These are phyloP conservation scores for Phytopythium aichiense DNA, from an alignment of 352 stramenopile genomes.

Conservation along the genomic window DNA sequence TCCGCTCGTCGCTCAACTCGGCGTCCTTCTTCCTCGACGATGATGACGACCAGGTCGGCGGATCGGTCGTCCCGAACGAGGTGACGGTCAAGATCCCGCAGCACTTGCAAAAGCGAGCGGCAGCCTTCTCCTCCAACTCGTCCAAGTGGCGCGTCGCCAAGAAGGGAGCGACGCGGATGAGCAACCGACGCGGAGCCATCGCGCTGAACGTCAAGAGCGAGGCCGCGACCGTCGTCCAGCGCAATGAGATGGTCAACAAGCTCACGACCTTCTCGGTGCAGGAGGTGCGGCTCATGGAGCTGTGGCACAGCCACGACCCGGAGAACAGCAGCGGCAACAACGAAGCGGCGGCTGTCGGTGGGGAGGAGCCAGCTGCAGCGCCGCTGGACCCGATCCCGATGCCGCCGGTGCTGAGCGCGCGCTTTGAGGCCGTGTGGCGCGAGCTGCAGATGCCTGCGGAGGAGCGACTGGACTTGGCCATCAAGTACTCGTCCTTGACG, in stretches of 20 bases:
- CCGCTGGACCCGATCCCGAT: slow-evolving; percentile 63
- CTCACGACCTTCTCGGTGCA: slow-evolving; percentile 43
- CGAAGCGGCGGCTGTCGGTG: slow-evolving; percentile 1
- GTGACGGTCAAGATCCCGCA: slow-evolving; percentile 38
- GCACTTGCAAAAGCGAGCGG: slow-evolving; percentile 11
- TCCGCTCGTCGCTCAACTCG: slow-evolving; percentile 62
- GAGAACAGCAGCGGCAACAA: slow-evolving; percentile 17
- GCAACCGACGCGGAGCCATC: slow-evolving; percentile 39
- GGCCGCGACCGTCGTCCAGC: slow-evolving; percentile 21
- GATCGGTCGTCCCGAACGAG: slow-evolving; percentile 27
- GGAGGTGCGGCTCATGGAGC: slow-evolving; percentile 60
- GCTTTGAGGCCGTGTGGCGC: slow-evolving; percentile 68
- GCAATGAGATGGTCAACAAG: slow-evolving; percentile 40
- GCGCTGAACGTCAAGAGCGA: slow-evolving; percentile 45
- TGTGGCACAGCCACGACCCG: slow-evolving; percentile 53
- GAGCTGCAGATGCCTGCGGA: slow-evolving; percentile 57
- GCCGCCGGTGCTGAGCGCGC: slow-evolving; percentile 45
- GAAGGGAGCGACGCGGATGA: slow-evolving; percentile 34
- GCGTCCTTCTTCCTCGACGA: slow-evolving; percentile 58
- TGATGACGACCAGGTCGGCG: slow-evolving; percentile 15
- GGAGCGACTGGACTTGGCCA: slow-evolving; percentile 58
- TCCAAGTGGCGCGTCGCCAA: slow-evolving; percentile 44
- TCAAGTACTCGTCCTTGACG: slow-evolving; percentile 71
- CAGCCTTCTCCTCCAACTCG: not conserved
- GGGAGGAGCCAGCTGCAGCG: not conserved